phyloP scores from a whole-genome alignment of 129 eudicot species.

The Tagetes erecta region DNA sequence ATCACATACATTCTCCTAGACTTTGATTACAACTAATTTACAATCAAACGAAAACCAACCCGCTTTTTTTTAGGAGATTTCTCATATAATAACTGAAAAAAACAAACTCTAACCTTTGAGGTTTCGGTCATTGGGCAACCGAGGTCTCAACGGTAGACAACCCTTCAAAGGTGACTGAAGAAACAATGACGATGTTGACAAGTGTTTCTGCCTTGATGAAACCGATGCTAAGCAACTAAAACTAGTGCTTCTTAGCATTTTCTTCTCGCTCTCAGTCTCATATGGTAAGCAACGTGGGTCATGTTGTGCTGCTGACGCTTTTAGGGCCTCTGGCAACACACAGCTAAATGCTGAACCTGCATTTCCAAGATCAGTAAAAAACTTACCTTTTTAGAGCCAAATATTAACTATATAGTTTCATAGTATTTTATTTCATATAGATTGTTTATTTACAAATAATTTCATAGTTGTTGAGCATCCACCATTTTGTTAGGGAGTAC shows the following conservation, averaged over 20 bases:
- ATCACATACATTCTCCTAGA: slow-evolving; percentile 32
- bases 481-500: no score
- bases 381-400: background rate
- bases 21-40: slow-evolving; percentile 34
- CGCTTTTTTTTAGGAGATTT: slow-evolving; percentile 26
- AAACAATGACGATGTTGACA: slow-evolving; percentile 66
- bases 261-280: slow-evolving; percentile 47
- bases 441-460: background rate
- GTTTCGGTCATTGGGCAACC: slow-evolving; percentile 32
- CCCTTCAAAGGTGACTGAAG: slow-evolving; percentile 74
- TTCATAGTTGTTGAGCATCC: no score
- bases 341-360: slow-evolving; percentile 70
- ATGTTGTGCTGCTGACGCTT: slow-evolving; percentile 51
- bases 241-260: slow-evolving; percentile 55
- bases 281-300: slow-evolving; percentile 41
- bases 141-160: slow-evolving; percentile 52
- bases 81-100: background rate
- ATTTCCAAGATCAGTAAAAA: background rate
- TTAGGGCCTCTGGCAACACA: slow-evolving; percentile 73
- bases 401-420: background rate
- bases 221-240: slow-evolving; percentile 71
- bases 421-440: background rate
- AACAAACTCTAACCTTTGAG: slow-evolving; percentile 21
- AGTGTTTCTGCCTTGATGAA: slow-evolving; percentile 67
- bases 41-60: slow-evolving; percentile 21